Evolutionary conservation across 805 yeast genomes (phyloP).

Genomic region (Barnettozyma wickerhamii): DNA sequence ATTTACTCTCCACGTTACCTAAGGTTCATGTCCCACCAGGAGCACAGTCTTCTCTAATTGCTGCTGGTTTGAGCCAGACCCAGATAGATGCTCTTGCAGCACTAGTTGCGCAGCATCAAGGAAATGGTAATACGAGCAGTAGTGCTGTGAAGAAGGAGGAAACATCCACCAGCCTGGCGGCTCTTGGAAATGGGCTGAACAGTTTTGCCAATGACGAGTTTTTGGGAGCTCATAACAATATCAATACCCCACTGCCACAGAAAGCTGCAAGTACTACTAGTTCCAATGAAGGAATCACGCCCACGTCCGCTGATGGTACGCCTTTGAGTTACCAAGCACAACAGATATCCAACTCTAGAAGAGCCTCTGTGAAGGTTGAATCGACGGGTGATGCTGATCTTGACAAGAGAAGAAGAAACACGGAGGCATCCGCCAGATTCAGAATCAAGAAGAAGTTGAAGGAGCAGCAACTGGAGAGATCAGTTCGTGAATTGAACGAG

Average conservation of each 20-base stretch:
- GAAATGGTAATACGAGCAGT: constrained; percentile 6
- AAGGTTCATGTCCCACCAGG: constrained; percentile 69
- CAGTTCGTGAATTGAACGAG: constrained; percentile 67
- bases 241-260: no score
- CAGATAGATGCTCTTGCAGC: constrained; percentile 75
- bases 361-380: constrained; percentile 11
- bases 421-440: constrained; percentile 93
- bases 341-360: constrained; percentile 1
- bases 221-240: background rate
- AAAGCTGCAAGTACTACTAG: constrained; percentile 8
- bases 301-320: background rate
- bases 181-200: background rate
- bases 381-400: constrained; percentile 37
- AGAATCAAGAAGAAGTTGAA: constrained; percentile 87
- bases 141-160: no score
- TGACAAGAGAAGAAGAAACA: constrained; percentile 81
- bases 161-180: no score
- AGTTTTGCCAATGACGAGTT: constrained; percentile 2
- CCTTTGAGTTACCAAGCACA: constrained; percentile 1
- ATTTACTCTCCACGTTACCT: constrained; percentile 44
- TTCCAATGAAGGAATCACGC: background rate
- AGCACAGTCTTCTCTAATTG: constrained; percentile 56
- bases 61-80: constrained; percentile 62
- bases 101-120: constrained; percentile 66
- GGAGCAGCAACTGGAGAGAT: constrained; percentile 86